Evolutionary conservation across 1,284 basidiomycete species (phyloP).

Genomic region (Cryptococcus amylolentus): DNA sequence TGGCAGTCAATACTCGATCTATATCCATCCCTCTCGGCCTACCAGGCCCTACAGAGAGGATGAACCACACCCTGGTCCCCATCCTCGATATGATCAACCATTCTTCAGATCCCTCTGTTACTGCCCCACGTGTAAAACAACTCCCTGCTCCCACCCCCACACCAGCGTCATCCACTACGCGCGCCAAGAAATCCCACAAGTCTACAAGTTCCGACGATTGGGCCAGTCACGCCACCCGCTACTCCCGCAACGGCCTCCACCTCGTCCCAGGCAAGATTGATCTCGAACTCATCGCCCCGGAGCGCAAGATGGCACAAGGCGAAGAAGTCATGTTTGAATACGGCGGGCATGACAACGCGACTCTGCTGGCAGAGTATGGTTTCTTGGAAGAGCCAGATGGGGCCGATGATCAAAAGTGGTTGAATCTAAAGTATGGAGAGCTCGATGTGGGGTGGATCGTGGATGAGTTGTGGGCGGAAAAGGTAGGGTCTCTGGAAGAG

Average conservation of each 20-base stretch:
- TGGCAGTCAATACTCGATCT: slow-evolving; percentile 77
- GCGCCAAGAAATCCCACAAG: background rate
- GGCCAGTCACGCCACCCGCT: slow-evolving; percentile 51
- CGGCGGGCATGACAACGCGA: slow-evolving; percentile 67
- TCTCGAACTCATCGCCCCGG: slow-evolving; percentile 59
- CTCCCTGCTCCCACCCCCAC: slow-evolving; percentile 18
- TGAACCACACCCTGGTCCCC: slow-evolving; percentile 79
- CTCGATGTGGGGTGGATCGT: slow-evolving; percentile 62
- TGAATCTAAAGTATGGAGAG: slow-evolving; percentile 50
- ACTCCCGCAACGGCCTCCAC: slow-evolving; percentile 49
- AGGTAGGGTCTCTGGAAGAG: slow-evolving; percentile 14
- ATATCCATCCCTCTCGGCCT: slow-evolving; percentile 68
- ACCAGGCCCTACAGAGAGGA: slow-evolving; percentile 48
- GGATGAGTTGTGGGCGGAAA: slow-evolving; percentile 50
- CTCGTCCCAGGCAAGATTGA: slow-evolving; percentile 47
- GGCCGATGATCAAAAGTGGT: slow-evolving; percentile 32
- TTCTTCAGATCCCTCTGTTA: slow-evolving; percentile 36
- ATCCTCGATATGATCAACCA: slow-evolving; percentile 85
- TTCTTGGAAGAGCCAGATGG: slow-evolving; percentile 56
- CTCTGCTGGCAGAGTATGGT: slow-evolving; percentile 77
- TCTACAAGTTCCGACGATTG: background rate
- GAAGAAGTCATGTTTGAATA: slow-evolving; percentile 72
- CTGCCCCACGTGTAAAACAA: slow-evolving; percentile 25
- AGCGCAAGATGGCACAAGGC: slow-evolving; percentile 51
- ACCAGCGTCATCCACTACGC: background rate